phyloP scores from a whole-genome alignment of 345 rosid species.

The Gossypium turneri region DNA sequence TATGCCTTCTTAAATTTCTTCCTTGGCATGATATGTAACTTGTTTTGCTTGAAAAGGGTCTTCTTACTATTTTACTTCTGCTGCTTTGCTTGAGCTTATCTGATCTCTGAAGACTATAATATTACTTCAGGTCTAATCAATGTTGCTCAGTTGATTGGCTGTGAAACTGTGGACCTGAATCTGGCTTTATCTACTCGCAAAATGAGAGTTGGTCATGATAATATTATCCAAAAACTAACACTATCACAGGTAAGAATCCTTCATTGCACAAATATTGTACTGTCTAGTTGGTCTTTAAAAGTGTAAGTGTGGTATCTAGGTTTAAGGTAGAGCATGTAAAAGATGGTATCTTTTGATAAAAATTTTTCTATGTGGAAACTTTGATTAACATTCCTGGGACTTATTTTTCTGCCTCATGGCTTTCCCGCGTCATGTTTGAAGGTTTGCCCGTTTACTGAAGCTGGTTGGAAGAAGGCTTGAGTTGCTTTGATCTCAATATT shows the following conservation, averaged over 20 bases:
- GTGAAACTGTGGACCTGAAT: conserved; percentile 55
- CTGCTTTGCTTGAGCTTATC: conserved; percentile 1
- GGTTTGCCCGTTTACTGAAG: not conserved
- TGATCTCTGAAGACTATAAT: conserved; percentile 1
- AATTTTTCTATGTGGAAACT: not conserved
- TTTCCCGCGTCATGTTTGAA: no score
- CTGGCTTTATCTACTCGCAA: conserved; percentile 81
- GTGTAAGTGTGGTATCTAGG: not conserved
- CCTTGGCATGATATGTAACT: not conserved
- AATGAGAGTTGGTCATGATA: conserved; percentile 93
- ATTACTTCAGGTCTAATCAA: conserved; percentile 54
- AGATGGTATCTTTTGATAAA: conserved; percentile 8
- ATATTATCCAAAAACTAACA: conserved; percentile 78
- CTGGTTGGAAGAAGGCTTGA: conserved; percentile 1
- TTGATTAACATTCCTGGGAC: not conserved
- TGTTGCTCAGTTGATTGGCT: conserved; percentile 85
- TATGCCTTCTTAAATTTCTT: not conserved
- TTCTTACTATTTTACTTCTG: not conserved
- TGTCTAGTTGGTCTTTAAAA: not conserved
- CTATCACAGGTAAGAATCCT: conserved; percentile 65
- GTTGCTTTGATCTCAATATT: not conserved
- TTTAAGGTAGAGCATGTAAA: not conserved
- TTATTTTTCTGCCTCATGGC: not conserved
- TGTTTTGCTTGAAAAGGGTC: not conserved
- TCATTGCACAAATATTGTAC: not conserved